Base-by-base conservation (phyloP, 805 yeast genomes). In the Myxozyma nipponensis region DNA sequence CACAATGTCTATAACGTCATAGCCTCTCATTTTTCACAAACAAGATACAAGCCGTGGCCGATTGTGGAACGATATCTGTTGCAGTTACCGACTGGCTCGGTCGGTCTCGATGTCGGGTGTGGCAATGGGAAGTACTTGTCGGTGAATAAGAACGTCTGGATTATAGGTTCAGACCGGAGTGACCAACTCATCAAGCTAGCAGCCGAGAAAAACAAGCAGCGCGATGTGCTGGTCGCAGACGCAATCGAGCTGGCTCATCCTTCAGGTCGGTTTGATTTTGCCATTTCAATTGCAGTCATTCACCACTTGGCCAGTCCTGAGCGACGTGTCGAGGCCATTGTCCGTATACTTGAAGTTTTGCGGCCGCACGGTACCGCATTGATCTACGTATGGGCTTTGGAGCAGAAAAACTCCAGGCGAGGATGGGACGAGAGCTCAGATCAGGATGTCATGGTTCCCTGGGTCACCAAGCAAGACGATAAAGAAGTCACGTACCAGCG, bases 21-120 rank as follows among this genome's bases (percentile, higher is more conserved):
- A 25, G 98, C 98, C 0, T 60, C 82, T 7, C 98, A 93, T 66
- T 93, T 93, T 66, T 90, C 98, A 1, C 84, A 84, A 59, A 93
- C 98, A 0, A 69, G 98, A 42, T 93, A 90, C 69, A 91, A 86
- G 71, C 97, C 98, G 24, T 93, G 98, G 98, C 98, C 98, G 5
- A 81, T 89, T 19, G 98, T 93, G 23, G 86, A 86, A 45, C 67
- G 74, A 52, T 93, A 84, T 63, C 68, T 93, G 40, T 63, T 60
- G 9, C 59, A 67, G 1, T 77, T 78, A 60, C 52, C 64, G 0
- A 69, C 70, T 4, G 84, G 87, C 39, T 69, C 83, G 1, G 55
- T 91, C 0, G 98, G 98, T 1, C 73, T 89, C 25, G 98, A 93
- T 69, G 87, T 91, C 19, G 98, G 98, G 0, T 91, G 98, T 67